Evolutionary conservation across 2,329 filamentous ascomycete species (phyloP).

Genomic region (Fusarium sp.): DNA sequence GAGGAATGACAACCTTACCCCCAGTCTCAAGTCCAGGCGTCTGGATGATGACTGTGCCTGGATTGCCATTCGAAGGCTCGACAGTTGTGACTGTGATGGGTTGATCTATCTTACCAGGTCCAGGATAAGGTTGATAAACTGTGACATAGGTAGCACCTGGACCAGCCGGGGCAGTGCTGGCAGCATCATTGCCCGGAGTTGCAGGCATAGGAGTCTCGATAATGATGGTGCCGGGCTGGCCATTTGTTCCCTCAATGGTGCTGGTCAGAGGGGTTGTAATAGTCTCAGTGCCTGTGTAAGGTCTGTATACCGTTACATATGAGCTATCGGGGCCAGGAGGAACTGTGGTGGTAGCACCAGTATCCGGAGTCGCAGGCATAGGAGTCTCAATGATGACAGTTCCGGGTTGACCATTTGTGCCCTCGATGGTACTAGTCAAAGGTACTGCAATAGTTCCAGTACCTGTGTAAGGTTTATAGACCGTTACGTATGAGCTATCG

Average conservation of each 20-base stretch:
- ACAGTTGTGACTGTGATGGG: constrained; percentile 31
- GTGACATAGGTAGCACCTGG: constrained; percentile 17
- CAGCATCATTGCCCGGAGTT: neutral
- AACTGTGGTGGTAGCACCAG: neutral
- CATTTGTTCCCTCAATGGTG: neutral
- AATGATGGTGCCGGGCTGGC: constrained; percentile 24
- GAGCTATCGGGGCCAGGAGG: neutral
- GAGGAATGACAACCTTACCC: constrained; percentile 12
- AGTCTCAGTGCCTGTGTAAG: neutral
- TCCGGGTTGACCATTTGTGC: constrained; percentile 7
- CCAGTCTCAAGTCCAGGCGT: constrained; percentile 21
- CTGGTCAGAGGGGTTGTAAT: neutral
- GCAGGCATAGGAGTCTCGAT: constrained; percentile 13
- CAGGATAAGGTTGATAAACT: constrained; percentile 24
- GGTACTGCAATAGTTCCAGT: neutral
- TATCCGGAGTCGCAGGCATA: neutral
- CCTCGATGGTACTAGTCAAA: neutral
- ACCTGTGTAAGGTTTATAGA: neutral
- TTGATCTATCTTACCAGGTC: constrained; percentile 17
- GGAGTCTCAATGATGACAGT: constrained; percentile 29
- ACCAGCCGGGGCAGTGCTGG: neutral
- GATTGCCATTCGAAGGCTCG: constrained; percentile 13
- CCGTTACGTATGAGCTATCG: neutral
- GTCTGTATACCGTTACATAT: constrained; percentile 9
- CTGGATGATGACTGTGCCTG: constrained; percentile 29